A percentile compares a stretch with the other conserved stretches of the same genome.
Conservation (phyloP, 2,329 filamentous ascomycete genomes). For the Verticillium tricorpus region DNA sequence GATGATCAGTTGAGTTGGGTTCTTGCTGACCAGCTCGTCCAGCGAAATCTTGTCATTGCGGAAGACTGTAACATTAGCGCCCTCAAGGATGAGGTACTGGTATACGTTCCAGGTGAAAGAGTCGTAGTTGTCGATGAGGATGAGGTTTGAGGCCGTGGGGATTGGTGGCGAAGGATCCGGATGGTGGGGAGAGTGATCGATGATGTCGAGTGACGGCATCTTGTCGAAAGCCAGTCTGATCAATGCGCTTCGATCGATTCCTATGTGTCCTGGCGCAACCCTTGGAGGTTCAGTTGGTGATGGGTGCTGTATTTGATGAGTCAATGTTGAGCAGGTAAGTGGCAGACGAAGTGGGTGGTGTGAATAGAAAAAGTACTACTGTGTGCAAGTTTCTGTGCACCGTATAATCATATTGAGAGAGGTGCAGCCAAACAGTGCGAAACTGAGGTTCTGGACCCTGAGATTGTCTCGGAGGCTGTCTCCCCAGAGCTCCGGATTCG, state of each 20-base stretch:
- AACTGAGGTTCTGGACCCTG: neutral
- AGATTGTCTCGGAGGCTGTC: neutral
- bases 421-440: neutral
- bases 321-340: neutral
- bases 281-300: neutral
- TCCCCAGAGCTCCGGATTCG: conserved; percentile 1
- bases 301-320: neutral
- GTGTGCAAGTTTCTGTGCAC: neutral
- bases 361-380: neutral
- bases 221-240: neutral
- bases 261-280: neutral
- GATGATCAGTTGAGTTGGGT: conserved; percentile 89
- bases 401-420: neutral
- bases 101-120: conserved; percentile 99
- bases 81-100: conserved; percentile 95
- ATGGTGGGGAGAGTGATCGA: conserved; percentile 85
- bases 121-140: conserved; percentile 98
- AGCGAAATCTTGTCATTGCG: conserved; percentile 89
- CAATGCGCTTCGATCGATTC: neutral
- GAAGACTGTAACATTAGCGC: conserved; percentile 82
- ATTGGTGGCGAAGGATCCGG: conserved; percentile 70
- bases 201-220: conserved; percentile 30
- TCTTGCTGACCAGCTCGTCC: conserved; percentile 74
- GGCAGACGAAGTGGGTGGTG: neutral
- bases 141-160: conserved; percentile 78